These are phyloP conservation scores for Colletotrichum noveboracense DNA, from an alignment of 2,329 filamentous ascomycete genomes.

Conservation along the genomic window DNA sequence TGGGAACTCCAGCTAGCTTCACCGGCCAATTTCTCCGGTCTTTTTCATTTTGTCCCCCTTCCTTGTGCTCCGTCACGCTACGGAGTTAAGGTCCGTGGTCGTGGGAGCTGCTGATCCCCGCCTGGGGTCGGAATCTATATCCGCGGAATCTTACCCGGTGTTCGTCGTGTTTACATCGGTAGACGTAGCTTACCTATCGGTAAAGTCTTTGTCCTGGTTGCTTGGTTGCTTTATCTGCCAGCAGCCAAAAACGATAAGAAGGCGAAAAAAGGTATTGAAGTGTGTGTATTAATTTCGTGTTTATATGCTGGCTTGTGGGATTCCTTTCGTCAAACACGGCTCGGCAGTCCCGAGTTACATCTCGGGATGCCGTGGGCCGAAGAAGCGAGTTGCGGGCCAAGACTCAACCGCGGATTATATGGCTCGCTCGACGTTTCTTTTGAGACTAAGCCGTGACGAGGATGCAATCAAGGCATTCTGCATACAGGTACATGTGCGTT, in stretches of 20 bases:
- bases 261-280: neutral
- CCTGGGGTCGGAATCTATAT: neutral
- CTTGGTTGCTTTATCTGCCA: neutral
- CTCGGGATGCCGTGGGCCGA: neutral
- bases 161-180: neutral
- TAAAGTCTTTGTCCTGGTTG: neutral
- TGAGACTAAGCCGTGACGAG: neutral
- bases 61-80: neutral
- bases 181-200: neutral
- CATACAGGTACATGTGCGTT: neutral
- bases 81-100: neutral
- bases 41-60: neutral
- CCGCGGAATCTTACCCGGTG: neutral
- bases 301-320: neutral
- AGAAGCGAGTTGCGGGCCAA: neutral
- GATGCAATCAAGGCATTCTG: neutral
- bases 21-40: neutral
- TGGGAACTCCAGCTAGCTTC: neutral
- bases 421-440: neutral
- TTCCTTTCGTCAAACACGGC: neutral
- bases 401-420: neutral
- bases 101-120: neutral
- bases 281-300: neutral
- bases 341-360: neutral
- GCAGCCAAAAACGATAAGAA: neutral